phyloP scores from a whole-genome alignment of 1,139 yeast species.

The Zygosaccharomyces sapae region DNA sequence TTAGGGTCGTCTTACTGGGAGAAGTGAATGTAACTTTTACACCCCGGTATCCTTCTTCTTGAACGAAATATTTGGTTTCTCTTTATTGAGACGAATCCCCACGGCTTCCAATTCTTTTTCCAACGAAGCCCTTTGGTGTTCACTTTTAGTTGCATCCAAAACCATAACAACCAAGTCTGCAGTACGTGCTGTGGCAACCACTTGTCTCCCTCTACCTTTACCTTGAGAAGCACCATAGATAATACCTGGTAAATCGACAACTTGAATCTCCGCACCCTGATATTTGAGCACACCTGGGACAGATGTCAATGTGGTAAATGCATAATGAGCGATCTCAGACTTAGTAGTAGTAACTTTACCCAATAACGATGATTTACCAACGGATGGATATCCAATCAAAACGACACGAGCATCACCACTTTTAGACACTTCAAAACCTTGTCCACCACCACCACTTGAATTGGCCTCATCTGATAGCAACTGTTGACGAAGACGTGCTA shows the following conservation, averaged over 20 bases:
- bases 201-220: constrained; percentile 96
- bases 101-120: constrained; percentile 90
- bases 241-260: constrained; percentile 95
- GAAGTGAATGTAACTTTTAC: constrained; percentile 74
- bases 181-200: constrained; percentile 91
- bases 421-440: constrained; percentile 92
- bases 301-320: constrained; percentile 92
- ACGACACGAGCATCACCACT: constrained; percentile 97
- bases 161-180: constrained; percentile 92
- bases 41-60: constrained; percentile 88
- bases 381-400: constrained; percentile 94
- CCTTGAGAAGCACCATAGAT: constrained; percentile 98
- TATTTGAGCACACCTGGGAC: constrained; percentile 94
- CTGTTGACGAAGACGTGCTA: constrained; percentile 91
- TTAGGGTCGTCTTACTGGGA: constrained; percentile 70
- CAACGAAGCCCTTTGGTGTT: constrained; percentile 78
- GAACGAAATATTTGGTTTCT: constrained; percentile 74
- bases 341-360: constrained; percentile 87
- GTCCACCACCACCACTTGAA: constrained; percentile 61
- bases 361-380: constrained; percentile 88
- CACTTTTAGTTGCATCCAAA: constrained; percentile 89
- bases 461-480: constrained; percentile 86
- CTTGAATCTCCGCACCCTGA: constrained; percentile 95
- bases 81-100: constrained; percentile 83
- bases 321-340: constrained; percentile 91